Conservation (phyloP, 768 basidiomycete genomes). For the Suillus luteus region DNA sequence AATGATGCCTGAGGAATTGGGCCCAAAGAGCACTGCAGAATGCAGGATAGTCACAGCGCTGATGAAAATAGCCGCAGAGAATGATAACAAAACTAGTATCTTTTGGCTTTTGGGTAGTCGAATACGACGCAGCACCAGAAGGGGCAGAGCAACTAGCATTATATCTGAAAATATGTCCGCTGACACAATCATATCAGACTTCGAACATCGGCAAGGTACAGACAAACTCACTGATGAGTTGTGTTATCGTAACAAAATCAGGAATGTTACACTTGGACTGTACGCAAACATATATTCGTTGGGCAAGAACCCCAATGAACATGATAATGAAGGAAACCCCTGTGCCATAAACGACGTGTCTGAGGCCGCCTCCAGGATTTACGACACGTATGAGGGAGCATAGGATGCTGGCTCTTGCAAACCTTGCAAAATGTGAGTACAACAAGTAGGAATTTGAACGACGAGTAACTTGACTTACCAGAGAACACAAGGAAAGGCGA, state of each 20-base stretch:
- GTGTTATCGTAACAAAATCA: conserved; percentile 16
- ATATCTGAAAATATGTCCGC: conserved; percentile 26
- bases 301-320: conserved; percentile 25
- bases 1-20: conserved; percentile 18
- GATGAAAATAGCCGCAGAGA: conserved; percentile 26
- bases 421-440: conserved; percentile 16
- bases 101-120: conserved; percentile 20
- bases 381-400: conserved; percentile 24
- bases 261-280: conserved; percentile 3
- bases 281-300: conserved; percentile 20
- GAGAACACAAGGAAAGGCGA: conserved; percentile 22
- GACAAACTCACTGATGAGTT: conserved; percentile 25
- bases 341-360: conserved; percentile 10
- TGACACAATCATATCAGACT: neutral
- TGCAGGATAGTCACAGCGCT: conserved; percentile 23
- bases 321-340: conserved; percentile 23
- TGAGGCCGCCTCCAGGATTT: conserved; percentile 15
- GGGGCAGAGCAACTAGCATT: conserved; percentile 24
- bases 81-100: conserved; percentile 20
- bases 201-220: neutral
- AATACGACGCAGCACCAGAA: conserved; percentile 21
- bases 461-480: conserved; percentile 16
- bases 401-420: conserved; percentile 27
- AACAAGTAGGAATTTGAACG: conserved; percentile 2
- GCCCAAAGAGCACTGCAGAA: conserved; percentile 11